These are phyloP conservation scores for Asterella californica DNA, from an alignment of 225 moss, liverwort and hornwort genomes.

Conservation along the genomic window DNA sequence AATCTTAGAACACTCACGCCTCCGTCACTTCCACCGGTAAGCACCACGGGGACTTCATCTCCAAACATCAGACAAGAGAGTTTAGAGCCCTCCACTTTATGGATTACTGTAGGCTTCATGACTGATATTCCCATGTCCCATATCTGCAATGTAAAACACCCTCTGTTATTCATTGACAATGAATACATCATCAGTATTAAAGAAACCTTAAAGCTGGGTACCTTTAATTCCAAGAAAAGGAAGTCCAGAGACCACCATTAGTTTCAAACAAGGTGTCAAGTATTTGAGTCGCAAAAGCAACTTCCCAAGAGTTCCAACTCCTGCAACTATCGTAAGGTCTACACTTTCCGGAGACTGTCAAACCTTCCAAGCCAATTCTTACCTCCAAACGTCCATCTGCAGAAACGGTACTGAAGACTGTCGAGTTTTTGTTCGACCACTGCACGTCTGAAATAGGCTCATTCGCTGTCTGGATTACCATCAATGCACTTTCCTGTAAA, in stretches of 20 bases:
- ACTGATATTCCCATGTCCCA: conserved; percentile 93
- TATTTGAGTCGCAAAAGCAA: background rate
- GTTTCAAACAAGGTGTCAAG: background rate
- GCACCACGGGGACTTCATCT: conserved; percentile 68
- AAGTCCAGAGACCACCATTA: background rate
- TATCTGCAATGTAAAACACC: conserved; percentile 35
- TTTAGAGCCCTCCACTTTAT: conserved; percentile 64
- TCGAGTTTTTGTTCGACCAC: conserved; percentile 76
- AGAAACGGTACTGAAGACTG: conserved; percentile 74
- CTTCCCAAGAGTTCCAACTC: background rate
- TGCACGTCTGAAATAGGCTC: conserved; percentile 79
- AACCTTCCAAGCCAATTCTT: background rate
- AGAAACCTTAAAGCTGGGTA: background rate
- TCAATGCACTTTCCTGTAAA: conserved; percentile 75
- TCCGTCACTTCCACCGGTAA: conserved; percentile 74
- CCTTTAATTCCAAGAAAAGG: too few relatives aligned
- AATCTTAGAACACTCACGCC: conserved; percentile 53
- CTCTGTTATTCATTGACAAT: background rate
- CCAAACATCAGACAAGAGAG: conserved; percentile 82
- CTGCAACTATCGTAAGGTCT: background rate
- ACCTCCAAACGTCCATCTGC: conserved; percentile 86
- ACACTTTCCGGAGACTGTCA: background rate
- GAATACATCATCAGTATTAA: background rate
- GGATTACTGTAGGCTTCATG: conserved; percentile 77
- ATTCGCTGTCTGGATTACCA: conserved; percentile 82